phyloP scores from a whole-genome alignment of 1,139 yeast species.

The Saccharomyces hybrid region DNA sequence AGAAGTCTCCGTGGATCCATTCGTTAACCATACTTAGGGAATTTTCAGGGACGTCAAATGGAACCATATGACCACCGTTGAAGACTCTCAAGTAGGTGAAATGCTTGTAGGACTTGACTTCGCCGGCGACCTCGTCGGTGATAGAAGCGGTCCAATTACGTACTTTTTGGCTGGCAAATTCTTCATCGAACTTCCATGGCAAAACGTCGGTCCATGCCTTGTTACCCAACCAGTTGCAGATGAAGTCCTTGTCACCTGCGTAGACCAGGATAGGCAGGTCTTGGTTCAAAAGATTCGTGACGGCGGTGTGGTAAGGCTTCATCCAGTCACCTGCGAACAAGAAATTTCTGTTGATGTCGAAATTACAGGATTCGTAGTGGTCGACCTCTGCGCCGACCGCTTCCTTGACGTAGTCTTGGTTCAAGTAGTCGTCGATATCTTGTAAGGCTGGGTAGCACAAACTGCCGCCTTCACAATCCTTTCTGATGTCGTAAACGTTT shows the following conservation, averaged over 20 bases:
- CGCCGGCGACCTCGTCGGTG: conserved; percentile 49
- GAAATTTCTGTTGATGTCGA: conserved; percentile 76
- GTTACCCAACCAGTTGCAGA: conserved; percentile 84
- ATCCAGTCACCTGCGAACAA: conserved; percentile 86
- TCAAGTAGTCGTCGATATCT: conserved; percentile 61
- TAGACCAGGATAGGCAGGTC: conserved; percentile 66
- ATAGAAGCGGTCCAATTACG: conserved; percentile 32
- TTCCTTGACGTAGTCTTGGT: conserved; percentile 59
- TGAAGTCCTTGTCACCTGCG: conserved; percentile 83
- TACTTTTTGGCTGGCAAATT: conserved; percentile 40
- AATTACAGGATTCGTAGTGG: conserved; percentile 74
- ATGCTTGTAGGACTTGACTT: conserved; percentile 46
- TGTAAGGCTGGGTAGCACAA: conserved; percentile 73
- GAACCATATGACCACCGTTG: conserved; percentile 74
- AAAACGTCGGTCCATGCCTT: conserved; percentile 68
- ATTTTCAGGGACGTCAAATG: conserved; percentile 71
- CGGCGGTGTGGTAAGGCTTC: conserved; percentile 70
- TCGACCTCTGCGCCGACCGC: conserved; percentile 93
- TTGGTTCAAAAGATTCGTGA: conserved; percentile 47
- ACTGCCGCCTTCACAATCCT: conserved; percentile 65
- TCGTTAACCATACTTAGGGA: conserved; percentile 70
- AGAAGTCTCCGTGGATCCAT: conserved; percentile 57
- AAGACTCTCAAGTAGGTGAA: conserved; percentile 57
- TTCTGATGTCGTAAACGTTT: conserved; percentile 90
- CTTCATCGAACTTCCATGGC: conserved; percentile 56